Conservation (phyloP, 805 yeast genomes). For the Sugiyamaella qingdaonensis region DNA sequence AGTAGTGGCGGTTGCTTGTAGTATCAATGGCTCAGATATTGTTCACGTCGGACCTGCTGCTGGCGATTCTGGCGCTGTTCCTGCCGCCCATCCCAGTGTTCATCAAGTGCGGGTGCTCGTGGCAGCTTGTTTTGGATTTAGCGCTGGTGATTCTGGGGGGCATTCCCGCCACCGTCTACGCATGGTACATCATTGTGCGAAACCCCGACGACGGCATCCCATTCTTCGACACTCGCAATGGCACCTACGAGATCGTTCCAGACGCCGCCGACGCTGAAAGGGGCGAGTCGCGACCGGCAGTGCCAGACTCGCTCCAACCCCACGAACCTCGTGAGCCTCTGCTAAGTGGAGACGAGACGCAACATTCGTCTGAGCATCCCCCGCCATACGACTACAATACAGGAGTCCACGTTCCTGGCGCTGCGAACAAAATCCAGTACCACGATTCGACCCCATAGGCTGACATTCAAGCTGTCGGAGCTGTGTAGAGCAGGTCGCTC, state of each 20-base stretch:
- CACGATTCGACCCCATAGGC: conserved; percentile 8
- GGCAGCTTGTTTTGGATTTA: conserved; percentile 50
- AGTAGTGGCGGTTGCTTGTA: no score
- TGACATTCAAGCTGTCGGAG: not conserved
- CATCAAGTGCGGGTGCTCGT: conserved; percentile 56
- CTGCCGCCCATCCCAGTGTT: conserved; percentile 74
- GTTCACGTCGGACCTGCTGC: conserved; percentile 44
- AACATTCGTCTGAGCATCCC: conserved; percentile 12
- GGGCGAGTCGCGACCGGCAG: not conserved
- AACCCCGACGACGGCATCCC: conserved; percentile 27
- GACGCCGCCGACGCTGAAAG: conserved; percentile 17
- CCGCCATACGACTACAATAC: conserved; percentile 12
- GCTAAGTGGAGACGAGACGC: not conserved
- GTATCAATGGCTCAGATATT: not conserved
- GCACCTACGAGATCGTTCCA: conserved; percentile 16
- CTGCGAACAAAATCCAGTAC: conserved; percentile 21
- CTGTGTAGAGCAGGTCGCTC: not conserved
- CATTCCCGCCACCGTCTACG: conserved; percentile 65
- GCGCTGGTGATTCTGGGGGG: conserved; percentile 57
- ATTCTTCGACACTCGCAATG: conserved; percentile 13
- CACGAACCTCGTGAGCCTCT: not conserved
- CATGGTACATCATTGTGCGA: conserved; percentile 50
- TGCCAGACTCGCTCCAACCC: not conserved
- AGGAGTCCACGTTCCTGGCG: conserved; percentile 7
- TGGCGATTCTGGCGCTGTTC: conserved; percentile 56